phyloP scores from a whole-genome alignment of 2,329 filamentous ascomycete genomes.

The Trichophyton mentagrophytes region DNA sequence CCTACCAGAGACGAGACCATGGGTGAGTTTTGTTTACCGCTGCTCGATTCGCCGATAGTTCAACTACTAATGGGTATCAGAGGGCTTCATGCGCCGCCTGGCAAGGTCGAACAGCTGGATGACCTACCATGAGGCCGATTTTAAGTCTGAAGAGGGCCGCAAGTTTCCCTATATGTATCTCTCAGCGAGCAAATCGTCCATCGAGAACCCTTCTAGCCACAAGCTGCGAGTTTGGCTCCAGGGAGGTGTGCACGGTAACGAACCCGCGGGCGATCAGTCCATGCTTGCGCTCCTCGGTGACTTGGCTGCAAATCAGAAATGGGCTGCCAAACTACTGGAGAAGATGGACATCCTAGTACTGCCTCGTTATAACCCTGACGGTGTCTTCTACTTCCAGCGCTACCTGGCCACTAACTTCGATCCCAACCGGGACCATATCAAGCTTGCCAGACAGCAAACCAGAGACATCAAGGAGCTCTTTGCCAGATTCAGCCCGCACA shows the following conservation, averaged over 20 bases:
- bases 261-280: constrained; percentile 5
- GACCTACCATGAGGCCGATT: constrained; percentile 3
- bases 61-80: background rate
- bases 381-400: constrained; percentile 8
- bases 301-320: constrained; percentile 1
- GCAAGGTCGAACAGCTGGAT: constrained; percentile 5
- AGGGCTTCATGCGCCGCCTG: constrained; percentile 1
- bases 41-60: background rate
- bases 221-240: constrained; percentile 6
- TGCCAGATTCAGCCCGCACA: background rate
- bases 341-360: constrained; percentile 5
- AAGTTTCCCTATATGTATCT: constrained; percentile 6
- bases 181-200: background rate
- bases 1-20: constrained; percentile 1
- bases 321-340: constrained; percentile 1
- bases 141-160: constrained; percentile 5
- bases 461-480: constrained; percentile 6
- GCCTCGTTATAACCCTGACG: constrained; percentile 6
- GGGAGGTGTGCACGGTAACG: constrained; percentile 6
- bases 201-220: background rate
- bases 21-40: background rate
- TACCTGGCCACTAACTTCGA: constrained; percentile 8
- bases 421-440: constrained; percentile 6
- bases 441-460: constrained; percentile 5
- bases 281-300: constrained; percentile 5